Evolutionary conservation across 257 asterid genomes (phyloP).

Genomic region (Pogostemon cablin): DNA sequence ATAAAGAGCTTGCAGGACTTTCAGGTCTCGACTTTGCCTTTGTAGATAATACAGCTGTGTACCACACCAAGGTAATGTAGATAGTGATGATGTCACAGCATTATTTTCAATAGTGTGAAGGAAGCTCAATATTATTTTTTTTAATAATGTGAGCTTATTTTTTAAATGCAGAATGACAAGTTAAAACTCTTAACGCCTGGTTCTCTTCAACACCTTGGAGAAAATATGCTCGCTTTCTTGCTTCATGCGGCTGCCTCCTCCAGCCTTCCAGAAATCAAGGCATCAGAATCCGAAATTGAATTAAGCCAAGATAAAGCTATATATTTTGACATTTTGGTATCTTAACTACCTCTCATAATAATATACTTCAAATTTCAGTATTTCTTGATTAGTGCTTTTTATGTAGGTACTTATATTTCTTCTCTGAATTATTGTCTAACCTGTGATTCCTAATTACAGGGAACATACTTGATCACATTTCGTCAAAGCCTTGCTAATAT

Average conservation of each 20-base stretch:
- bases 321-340: constrained; percentile 91
- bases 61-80: constrained; percentile 85
- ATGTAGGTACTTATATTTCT: background rate
- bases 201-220: constrained; percentile 99
- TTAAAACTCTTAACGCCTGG: constrained; percentile 83
- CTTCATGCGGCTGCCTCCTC: constrained; percentile 80
- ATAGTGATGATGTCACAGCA: constrained; percentile 11
- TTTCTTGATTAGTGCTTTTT: too few relatives aligned
- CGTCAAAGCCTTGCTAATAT: constrained; percentile 72
- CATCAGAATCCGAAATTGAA: constrained; percentile 42
- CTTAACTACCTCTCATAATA: constrained; percentile 23
- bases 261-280: constrained; percentile 60
- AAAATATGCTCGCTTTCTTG: constrained; percentile 92
- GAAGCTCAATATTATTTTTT: background rate
- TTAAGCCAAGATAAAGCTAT: constrained; percentile 62
- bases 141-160: constrained; percentile 24
- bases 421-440: constrained; percentile 19
- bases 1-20: constrained; percentile 87
- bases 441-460: constrained; percentile 53
- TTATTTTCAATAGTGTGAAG: background rate
- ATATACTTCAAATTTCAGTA: background rate
- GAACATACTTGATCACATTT: constrained; percentile 75
- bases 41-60: constrained; percentile 81
- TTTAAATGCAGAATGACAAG: constrained; percentile 79
- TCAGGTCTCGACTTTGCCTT: constrained; percentile 98